These are phyloP conservation scores for Lentinus polychrous DNA, from an alignment of 1,284 basidiomycete genomes.

Conservation along the genomic window DNA sequence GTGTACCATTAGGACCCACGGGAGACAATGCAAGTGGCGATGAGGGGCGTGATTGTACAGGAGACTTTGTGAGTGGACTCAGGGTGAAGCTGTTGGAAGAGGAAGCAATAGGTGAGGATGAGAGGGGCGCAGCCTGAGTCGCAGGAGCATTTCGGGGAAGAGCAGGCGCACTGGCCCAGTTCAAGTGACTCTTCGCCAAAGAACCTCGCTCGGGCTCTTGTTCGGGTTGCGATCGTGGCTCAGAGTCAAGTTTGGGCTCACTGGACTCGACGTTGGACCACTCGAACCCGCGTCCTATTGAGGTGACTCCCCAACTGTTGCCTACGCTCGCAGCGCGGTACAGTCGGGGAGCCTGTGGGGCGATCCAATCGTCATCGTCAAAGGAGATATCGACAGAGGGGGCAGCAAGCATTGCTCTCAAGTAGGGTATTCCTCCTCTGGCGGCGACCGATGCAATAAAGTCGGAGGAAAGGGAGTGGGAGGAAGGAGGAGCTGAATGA, in stretches of 20 bases:
- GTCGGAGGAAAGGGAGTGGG: conserved; percentile 14
- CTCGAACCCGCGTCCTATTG: conserved; percentile 74
- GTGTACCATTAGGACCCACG: conserved; percentile 16
- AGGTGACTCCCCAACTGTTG: conserved; percentile 76
- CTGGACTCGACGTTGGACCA: conserved; percentile 46
- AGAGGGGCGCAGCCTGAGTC: conserved; percentile 14
- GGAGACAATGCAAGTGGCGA: conserved; percentile 25
- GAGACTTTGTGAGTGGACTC: conserved; percentile 26
- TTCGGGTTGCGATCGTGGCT: conserved; percentile 1
- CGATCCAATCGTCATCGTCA: conserved; percentile 56
- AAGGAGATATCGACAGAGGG: conserved; percentile 53
- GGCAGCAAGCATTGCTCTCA: conserved; percentile 47
- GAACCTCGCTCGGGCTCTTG: conserved; percentile 4
- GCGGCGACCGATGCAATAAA: conserved; percentile 10
- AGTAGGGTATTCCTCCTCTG: conserved; percentile 13
- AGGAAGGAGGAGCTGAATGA: conserved; percentile 24
- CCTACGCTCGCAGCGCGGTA: conserved; percentile 60
- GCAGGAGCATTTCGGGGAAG: conserved; percentile 16
- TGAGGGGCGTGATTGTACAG: conserved; percentile 25
- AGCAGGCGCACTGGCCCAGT: conserved; percentile 19
- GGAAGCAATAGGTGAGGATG: conserved; percentile 13
- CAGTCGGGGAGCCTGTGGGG: conserved; percentile 35
- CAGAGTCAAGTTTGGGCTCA: conserved; percentile 7
- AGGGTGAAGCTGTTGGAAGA: conserved; percentile 18
- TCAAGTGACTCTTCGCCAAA: conserved; percentile 13